Base-by-base conservation (phyloP, 2,329 filamentous ascomycete genomes). In the Daldinia sp. region DNA sequence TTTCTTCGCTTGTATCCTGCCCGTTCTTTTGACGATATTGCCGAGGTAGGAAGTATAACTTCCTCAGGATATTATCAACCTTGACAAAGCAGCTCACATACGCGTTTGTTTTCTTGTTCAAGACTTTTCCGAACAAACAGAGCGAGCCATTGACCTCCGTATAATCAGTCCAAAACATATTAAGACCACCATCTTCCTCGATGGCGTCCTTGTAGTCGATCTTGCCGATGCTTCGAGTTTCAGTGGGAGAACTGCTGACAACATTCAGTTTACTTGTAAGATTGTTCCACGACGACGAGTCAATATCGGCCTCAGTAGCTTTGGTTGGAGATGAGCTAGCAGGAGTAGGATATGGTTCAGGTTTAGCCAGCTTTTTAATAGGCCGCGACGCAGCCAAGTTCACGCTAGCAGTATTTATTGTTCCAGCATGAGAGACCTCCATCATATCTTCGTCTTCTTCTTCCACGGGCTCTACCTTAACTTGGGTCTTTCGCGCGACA, bases 161-260 rank as follows among this genome's bases (percentile, higher is more conserved):
- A 77, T 97, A 99, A 80, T 99, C 96, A 6, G 93, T 92, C 96
- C 96, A 99, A 83, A 98, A 99, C 83, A 99, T 93, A 73, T 91
- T 91, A 33, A 99, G 85, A 74, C 92, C 97, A 39, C 95, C 96
- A 76, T 99, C 94, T 70, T 93, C 90, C 79, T 98, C 95, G n/a
- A 97, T 82, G n/a, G 93, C 94, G 79, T 97, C 92, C 70, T 92
- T 88, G 65, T 93, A 87, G 71, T 91, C 89, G 55, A 98, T 86
- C 81, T 98, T 99, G 44, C 94, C 94, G 71, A 93, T 88, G 7
- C 83, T 85, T 28, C 84, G 83, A 37, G 84, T 82, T 71, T 93
- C 91, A 2, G 88, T 78, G 4, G 87, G 84, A 3, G 93, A 90
- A 75, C 90, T 93, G 79, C 88, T 93, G 72, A 96, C 85, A 41